Evolutionary conservation across 2,329 filamentous ascomycete species (phyloP), one percentile per base, ranked within the genome.

Genomic region (Cryphonectria japonica): DNA sequence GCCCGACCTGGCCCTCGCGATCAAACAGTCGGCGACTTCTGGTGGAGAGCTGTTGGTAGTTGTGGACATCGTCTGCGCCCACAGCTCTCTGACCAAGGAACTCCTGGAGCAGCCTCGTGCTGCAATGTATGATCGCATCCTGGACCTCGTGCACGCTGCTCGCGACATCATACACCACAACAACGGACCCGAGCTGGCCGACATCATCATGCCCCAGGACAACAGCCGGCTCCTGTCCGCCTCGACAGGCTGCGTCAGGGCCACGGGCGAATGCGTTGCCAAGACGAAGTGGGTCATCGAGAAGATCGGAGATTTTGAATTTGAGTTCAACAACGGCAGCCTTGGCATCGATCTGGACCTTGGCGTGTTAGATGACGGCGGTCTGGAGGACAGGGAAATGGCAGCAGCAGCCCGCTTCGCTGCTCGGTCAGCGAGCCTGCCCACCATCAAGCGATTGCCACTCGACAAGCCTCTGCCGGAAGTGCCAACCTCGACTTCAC

Each of bases 191-290:
- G 90, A 92, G 16, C 89, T 92, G 43, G 92, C 94, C 72, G 90
- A 95, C 72, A 85, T 97, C 46, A 92, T 97, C 75, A 88, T 94
- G 81, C 92, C 92, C 1, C 90, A 94, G 72, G 91, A 95, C 77
- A 94, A 93, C 74, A 90, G 89, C 74, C 87, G 90, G 39, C 85
- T 97, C 57, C 87, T 96, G 43, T 85, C 88, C 72, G 93, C 94
- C 29, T 94, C 94, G 11, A 97, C 94, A 8, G 90, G 89, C 72
- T 98, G 95, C 78, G 95, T 99, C 37, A 91, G 94, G 75, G 92
- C 93, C 32, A 94, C 95, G 61, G 95, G 95, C 57, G 94, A 97
- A 76, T 98, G 95, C 80, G 92, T 97, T 29, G 91, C 92, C 8
- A 95, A 95, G 81, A 92, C 95, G 14, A 94, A 94, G 76, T 87